Base-by-base conservation (phyloP, 176 grass and related monocot species). In the Eremochloa ophiuroides region DNA sequence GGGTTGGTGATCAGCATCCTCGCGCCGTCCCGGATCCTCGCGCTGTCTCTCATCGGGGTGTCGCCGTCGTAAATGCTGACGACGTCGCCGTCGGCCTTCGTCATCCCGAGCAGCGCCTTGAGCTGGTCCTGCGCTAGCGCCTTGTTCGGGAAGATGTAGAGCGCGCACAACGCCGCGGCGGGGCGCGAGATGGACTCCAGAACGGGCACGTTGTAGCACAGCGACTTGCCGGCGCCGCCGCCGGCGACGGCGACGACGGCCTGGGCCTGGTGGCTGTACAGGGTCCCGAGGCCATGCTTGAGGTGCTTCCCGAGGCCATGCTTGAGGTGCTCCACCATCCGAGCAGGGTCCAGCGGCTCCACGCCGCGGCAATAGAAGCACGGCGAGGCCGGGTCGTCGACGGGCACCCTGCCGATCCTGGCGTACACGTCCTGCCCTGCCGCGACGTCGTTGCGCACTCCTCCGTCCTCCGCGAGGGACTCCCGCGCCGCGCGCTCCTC, bases 161-260 rank as follows among this genome's bases (percentile, higher is more conserved):
- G n/a, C n/a, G n/a, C n/a, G n/a, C n/a, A n/a, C n/a, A n/a, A n/a
- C n/a, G n/a, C n/a, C n/a, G n/a, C n/a, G n/a, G n/a, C n/a, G n/a
- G n/a, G n/a, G n/a, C n/a, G n/a, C n/a, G n/a, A n/a, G n/a, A n/a
- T n/a, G n/a, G n/a, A n/a, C n/a, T n/a, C n/a, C n/a, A n/a, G 80
- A 38, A 96, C 87, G 37, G 93, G 93, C 22, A 93, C 15, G 89
- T 96, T 96, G 83, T 96, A 96, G 53, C 90, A 96, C 31, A 96
- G 76, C 48, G 93, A 96, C 85, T 96, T 96, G 34, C n/a, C n/a
- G n/a, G n/a, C n/a, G n/a, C n/a, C n/a, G n/a, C n/a, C n/a, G n/a
- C n/a, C n/a, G n/a, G n/a, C n/a, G n/a, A n/a, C 80, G 25, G 66
- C 35, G 8, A 55, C 60, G 74, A 96, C 59, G 69, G 93, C 85